Conservation (phyloP, 2,329 filamentous ascomycete genomes). For the Pseudogymnoascus sp. region DNA sequence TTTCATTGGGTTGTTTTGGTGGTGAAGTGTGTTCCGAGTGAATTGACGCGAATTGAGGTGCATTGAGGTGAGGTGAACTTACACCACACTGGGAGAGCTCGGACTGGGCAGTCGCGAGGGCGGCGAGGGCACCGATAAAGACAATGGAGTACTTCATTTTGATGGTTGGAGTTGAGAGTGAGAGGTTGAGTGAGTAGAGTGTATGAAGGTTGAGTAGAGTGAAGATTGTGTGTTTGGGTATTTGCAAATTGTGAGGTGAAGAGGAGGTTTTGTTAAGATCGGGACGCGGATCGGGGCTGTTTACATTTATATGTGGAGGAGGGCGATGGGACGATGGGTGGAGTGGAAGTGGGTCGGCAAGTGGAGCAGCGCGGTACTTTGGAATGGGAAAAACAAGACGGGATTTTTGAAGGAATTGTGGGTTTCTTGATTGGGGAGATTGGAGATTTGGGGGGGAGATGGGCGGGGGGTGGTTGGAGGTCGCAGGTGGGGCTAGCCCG, state of each 20-base stretch:
- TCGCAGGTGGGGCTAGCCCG: background rate
- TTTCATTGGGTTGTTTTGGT: background rate
- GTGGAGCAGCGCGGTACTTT: background rate
- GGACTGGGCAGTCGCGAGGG: background rate
- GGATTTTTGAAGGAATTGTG: background rate
- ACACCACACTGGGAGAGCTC: background rate
- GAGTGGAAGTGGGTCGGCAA: background rate
- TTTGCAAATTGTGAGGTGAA: background rate
- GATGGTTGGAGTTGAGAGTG: background rate
- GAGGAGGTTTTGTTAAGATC: background rate
- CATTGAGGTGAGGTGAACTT: background rate
- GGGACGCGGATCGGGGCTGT: background rate
- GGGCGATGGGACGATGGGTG: background rate
- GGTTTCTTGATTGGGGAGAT: background rate
- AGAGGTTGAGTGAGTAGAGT: background rate
- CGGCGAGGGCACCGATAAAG: background rate
- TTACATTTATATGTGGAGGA: constrained; percentile 4
- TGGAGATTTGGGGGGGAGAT: background rate
- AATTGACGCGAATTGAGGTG: background rate
- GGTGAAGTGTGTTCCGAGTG: background rate
- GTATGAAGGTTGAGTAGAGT: background rate
- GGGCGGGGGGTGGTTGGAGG: background rate
- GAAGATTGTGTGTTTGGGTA: background rate
- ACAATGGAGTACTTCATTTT: background rate
- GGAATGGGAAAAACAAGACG: background rate